These are phyloP conservation scores for Backusella circina DNA, from an alignment of 192 early-diverging fungal genomes.

Conservation along the genomic window DNA sequence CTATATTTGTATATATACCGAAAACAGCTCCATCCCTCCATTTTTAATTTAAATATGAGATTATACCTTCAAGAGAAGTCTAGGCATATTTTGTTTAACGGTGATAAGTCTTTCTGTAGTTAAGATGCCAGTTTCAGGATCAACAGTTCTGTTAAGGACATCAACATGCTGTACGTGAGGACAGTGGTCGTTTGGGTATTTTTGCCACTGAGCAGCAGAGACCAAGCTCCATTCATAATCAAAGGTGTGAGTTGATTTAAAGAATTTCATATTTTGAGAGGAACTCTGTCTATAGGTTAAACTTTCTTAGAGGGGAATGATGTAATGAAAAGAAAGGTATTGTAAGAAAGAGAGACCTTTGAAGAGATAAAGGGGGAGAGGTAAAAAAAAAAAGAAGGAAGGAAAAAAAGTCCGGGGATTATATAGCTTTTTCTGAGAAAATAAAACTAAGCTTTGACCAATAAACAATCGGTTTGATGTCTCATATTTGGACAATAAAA, in stretches of 20 bases:
- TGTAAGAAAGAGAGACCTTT: background rate
- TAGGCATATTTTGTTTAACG: constrained; percentile 80
- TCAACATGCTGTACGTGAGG: constrained; percentile 91
- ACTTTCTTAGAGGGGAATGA: background rate
- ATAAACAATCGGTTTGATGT: background rate
- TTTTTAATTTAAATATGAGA: background rate
- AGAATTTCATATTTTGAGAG: constrained; percentile 71
- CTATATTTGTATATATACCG: background rate
- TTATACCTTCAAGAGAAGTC: constrained; percentile 57
- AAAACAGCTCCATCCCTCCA: background rate
- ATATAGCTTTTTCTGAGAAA: constrained; percentile 3
- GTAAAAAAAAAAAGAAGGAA: background rate
- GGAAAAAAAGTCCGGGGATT: background rate
- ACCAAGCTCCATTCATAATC: constrained; percentile 79
- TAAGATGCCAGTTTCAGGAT: constrained; percentile 79
- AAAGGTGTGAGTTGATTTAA: constrained; percentile 74
- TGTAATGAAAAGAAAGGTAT: background rate
- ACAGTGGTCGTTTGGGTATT: constrained; percentile 94
- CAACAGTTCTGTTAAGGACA: constrained; percentile 75
- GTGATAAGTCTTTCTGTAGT: constrained; percentile 89
- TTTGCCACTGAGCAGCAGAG: constrained; percentile 87
- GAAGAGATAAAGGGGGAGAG: background rate
- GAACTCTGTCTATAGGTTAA: background rate
- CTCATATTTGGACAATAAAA: background rate
- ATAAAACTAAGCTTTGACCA: background rate